Base-by-base conservation (phyloP, 139 green algal genomes). In the Volvox africanus region DNA sequence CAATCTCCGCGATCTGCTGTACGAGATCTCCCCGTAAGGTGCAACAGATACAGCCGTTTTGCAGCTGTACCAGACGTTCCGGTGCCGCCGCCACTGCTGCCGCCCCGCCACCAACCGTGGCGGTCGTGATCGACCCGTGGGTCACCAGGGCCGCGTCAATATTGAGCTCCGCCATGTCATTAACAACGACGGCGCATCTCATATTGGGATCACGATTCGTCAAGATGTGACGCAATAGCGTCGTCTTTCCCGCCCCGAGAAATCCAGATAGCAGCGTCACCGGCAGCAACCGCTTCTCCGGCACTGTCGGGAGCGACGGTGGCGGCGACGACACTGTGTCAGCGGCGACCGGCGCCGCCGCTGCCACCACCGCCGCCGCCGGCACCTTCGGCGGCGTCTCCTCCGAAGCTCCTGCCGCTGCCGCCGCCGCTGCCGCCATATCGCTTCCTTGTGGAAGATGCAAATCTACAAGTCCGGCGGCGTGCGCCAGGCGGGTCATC, bases 31-130 rank as follows among this genome's bases (percentile, higher is more conserved):
- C 93, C 0, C 95, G 88, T 71, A 99, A 92, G 37, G 96, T 97
- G 93, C 97, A 99, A 94, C 97, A 99, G 89, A 99, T 97, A 95
- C 97, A 99, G 18, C 97, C 97, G 92, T 99, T 98, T 73, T 93
- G 89, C 68, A 95, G 68, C 91, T 97, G 91, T 9, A 97, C 92
- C 26, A 98, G 65, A 73, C 88, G 82, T 75, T 96, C 94, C 71
- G 93, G 90, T 0, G 92, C 80, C 81, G 88, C 37, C 61, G 91
- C 80, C 61, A 65, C 61, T n/a, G 17, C 81, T 33, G 14, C 81
- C 21, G 86, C n/a, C 13, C 22, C 87, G 28, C 37, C 79, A 26
- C 36, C n/a, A 33, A 28, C 28, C 26, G 67, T 2, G 37, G 69
- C 85, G 79, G 92, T 33, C 14, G 93, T 17, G 2, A 93, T 77